Base-by-base conservation (phyloP, 2,329 filamentous ascomycete species). In the Diplocarpon mali region DNA sequence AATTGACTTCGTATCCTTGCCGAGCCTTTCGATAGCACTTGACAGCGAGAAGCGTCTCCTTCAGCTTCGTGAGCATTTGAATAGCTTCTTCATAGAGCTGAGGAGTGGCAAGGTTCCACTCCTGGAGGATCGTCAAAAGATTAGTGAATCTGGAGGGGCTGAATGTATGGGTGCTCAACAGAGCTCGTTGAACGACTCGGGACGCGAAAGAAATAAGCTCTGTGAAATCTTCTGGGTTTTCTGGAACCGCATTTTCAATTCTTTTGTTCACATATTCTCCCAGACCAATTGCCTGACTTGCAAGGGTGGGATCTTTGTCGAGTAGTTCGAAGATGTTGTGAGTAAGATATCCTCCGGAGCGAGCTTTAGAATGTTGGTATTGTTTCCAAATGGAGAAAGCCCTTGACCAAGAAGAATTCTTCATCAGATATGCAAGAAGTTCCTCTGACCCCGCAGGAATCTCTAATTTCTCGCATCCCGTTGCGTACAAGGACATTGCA, bases 401-500 rank as follows among this genome's bases (percentile, higher is more conserved):
- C 10, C 51, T 39, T 8, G 30, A 31, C 59, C 59, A 61, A 4
- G 43, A 46, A 13, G 40, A 46, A 20, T 52, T 49, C 12, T 51
- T 41, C 14, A 57, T 31, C 3, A 57, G 27, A 37, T 58, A 55
- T 13, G 49, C 40, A 37, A 61, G 40, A 14, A 60, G 45, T 16
- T 55, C 50, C 20, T 52, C 49, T 10, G 51, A 46, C 5, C 53
- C 59, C 20, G 52, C 50, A 11, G 54, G 51, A 3, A 40, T 24
- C 14, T 46, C 38, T 11, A 57, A 41, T 2, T 31, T 50, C 14
- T 52, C 15, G 17, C 50, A 29, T 12, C 54, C 51, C 5, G 38
- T 39, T 38, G 46, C 38, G 32, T 60, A 49, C n/a, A 58, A 27
- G 31, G 50, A 40, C 15, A 56, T 50, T 2, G 64, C 62, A 32